Evolutionary conservation across 208 protist genomes (phyloP), one percentile per base, ranked within the genome.

Genomic region (Acanthamoeba lenticulata): DNA sequence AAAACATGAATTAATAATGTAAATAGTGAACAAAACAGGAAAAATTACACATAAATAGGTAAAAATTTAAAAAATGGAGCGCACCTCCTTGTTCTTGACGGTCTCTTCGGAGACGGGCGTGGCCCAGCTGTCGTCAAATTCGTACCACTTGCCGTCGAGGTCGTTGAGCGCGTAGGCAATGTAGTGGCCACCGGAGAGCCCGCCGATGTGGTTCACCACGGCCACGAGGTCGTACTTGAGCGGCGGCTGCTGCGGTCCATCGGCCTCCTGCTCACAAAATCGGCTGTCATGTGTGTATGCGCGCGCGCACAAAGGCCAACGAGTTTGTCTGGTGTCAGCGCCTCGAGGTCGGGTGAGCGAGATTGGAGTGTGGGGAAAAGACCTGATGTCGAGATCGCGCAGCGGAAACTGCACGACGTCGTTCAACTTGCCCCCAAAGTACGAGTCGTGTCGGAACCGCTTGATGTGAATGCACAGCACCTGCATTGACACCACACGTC

Each of bases 171-270:
- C 32, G 55, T 95, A 95, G 62, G 85, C 74, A 7, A 94, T 52
- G 65, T 95, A 95, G 44, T 95, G 94, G 24, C 94, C 94, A 27
- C 94, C 94, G 21, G 57, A 74, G 42, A 77, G 7, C 32, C 93
- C 83, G 5, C 92, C 92, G 92, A 24, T 44, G 93, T 94, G 62
- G 36, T 74, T 94, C 21, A 69, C 55, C 1, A 94, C 9, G 32
- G 32, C 85, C 47, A 24, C 40, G 40, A 88, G 34, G 52, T 62
- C 83, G 44, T 94, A 88, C 65, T 19, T 38, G 7, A n/a, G 9
- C 67, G 38, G 17, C 19, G 9, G 15, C 34, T n/a, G 38, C 47
- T 9, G 47, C 47, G 47, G n/a, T 36, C 81, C 67, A 40, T 40
- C 57, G 27, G 42, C 85, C 21, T 49, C 85, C 67, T 45, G 34